phyloP scores from a whole-genome alignment of 768 basidiomycete genomes.

The Termitomyces sp. region DNA sequence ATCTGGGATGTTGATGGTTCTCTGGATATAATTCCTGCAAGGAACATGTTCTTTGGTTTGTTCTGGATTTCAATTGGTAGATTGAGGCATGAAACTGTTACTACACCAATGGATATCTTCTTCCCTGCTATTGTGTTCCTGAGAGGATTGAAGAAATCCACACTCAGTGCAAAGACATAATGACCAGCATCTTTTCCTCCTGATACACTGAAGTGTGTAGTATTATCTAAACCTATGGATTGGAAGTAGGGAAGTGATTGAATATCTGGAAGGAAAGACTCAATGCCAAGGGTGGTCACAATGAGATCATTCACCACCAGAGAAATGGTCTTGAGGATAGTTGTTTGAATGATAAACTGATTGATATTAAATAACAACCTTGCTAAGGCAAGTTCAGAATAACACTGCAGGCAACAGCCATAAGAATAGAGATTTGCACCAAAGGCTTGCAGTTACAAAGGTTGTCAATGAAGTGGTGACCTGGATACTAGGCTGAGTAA shows the following conservation, averaged over 20 bases:
- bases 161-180: slow-evolving; percentile 25
- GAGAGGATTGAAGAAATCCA: slow-evolving; percentile 23
- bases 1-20: slow-evolving; percentile 22
- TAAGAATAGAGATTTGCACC: no score
- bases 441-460: no score
- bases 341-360: slow-evolving; percentile 6
- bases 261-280: neutral
- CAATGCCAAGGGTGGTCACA: no score
- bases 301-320: neutral
- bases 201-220: slow-evolving; percentile 14
- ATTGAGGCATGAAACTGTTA: slow-evolving; percentile 32
- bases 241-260: neutral
- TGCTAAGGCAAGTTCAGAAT: slow-evolving; percentile 7
- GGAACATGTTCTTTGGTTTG: slow-evolving; percentile 28
- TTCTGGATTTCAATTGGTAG: slow-evolving; percentile 27
- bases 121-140: slow-evolving; percentile 23
- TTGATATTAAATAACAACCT: slow-evolving; percentile 8
- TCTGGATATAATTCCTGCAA: slow-evolving; percentile 32
- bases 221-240: slow-evolving; percentile 20
- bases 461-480: no score
- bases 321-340: neutral
- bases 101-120: slow-evolving; percentile 22
- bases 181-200: slow-evolving; percentile 11
- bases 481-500: no score
- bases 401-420: slow-evolving; percentile 8